These are phyloP conservation scores for Myxozyma sirexii DNA, from an alignment of 805 yeast genomes.

Conservation along the genomic window DNA sequence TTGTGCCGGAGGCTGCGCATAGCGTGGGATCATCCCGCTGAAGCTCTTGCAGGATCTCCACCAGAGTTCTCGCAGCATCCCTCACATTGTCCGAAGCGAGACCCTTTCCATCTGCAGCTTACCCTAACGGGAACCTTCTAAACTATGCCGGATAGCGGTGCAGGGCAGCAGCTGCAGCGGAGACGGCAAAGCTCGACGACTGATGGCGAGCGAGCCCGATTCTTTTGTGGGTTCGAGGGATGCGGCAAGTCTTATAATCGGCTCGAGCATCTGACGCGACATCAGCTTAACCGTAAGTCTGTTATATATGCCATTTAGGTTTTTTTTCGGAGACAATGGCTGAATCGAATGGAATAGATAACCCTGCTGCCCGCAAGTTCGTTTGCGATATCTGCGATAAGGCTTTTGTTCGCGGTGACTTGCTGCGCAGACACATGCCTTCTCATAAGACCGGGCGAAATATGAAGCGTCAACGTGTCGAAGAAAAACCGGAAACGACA, in stretches of 20 bases:
- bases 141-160: too few relatives aligned
- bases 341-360: slow-evolving; percentile 11
- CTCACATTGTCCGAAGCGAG: neutral
- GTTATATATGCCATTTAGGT: neutral
- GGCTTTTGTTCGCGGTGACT: slow-evolving; percentile 28
- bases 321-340: slow-evolving; percentile 24
- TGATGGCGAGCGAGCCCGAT: slow-evolving; percentile 2
- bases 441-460: slow-evolving; percentile 4
- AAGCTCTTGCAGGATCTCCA: too few relatives aligned
- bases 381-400: slow-evolving; percentile 31
- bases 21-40: neutral
- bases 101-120: neutral
- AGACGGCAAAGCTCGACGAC: neutral
- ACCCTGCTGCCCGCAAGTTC: slow-evolving; percentile 38
- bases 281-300: slow-evolving; percentile 37
- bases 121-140: neutral
- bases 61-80: neutral
- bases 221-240: slow-evolving; percentile 22
- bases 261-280: slow-evolving; percentile 37
- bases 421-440: slow-evolving; percentile 26
- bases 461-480: slow-evolving; percentile 8
- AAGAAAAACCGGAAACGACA: neutral
- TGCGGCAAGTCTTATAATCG: slow-evolving; percentile 37
- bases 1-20: neutral
- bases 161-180: neutral